phyloP scores from a whole-genome alignment of 352 stramenopile genomes.

The Globisporangium uncinulatum region DNA sequence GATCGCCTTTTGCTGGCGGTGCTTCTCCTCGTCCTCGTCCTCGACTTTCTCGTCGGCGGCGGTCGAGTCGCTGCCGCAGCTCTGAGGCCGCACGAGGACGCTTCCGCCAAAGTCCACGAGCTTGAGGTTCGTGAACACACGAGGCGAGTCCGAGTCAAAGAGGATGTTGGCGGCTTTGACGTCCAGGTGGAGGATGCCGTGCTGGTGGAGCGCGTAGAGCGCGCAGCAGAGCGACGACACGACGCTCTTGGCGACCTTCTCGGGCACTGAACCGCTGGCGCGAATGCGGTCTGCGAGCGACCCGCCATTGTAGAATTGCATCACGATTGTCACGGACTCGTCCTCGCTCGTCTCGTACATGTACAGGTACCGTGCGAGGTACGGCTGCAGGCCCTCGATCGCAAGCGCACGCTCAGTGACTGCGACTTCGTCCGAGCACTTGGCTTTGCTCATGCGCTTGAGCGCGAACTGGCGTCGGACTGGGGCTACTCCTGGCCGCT shows the following conservation, averaged over 20 bases:
- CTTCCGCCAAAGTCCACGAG: slow-evolving; percentile 66
- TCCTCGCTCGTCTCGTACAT: slow-evolving; percentile 51
- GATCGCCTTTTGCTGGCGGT: slow-evolving; percentile 14
- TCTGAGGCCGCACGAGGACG: slow-evolving; percentile 2
- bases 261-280: slow-evolving; percentile 21
- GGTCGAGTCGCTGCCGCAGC: slow-evolving; percentile 2
- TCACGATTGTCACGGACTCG: slow-evolving; percentile 48
- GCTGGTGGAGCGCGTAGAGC: slow-evolving; percentile 41
- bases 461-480: slow-evolving; percentile 26
- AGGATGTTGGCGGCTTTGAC: slow-evolving; percentile 63
- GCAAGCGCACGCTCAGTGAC: slow-evolving; percentile 35
- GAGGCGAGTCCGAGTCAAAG: slow-evolving; percentile 34
- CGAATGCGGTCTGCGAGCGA: slow-evolving; percentile 44
- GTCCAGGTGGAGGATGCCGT: slow-evolving; percentile 54
- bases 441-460: slow-evolving; percentile 36
- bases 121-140: slow-evolving; percentile 47
- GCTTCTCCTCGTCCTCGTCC: slow-evolving; percentile 2
- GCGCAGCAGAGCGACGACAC: slow-evolving; percentile 39
- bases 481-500: background rate
- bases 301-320: slow-evolving; percentile 55
- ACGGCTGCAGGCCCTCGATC: slow-evolving; percentile 32
- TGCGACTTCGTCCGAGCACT: slow-evolving; percentile 30
- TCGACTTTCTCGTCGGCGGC: background rate
- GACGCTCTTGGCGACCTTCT: slow-evolving; percentile 31
- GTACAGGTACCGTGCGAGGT: slow-evolving; percentile 43